phyloP scores from a whole-genome alignment of 2,329 filamentous ascomycete genomes.

The Curvularia lunata region DNA sequence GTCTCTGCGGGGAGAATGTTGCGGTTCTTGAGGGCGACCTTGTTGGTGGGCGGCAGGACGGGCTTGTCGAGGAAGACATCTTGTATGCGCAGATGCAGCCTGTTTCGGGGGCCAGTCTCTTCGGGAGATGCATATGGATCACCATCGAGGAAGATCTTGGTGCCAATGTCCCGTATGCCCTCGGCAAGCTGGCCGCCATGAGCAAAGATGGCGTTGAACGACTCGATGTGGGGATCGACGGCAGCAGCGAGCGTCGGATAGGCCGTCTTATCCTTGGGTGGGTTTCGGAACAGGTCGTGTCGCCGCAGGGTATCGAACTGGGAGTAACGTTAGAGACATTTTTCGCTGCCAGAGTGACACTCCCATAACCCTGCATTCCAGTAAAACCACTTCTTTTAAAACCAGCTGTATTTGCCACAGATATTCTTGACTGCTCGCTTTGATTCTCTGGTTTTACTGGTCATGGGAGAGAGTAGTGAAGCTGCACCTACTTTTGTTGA shows the following conservation, averaged over 20 bases:
- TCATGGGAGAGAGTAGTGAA: too few species aligned
- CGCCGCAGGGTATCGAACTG: conserved; percentile 81
- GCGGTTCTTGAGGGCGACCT: conserved; percentile 76
- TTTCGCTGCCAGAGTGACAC: not conserved
- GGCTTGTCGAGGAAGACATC: conserved; percentile 84
- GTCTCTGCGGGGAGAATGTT: conserved; percentile 92
- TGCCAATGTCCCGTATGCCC: conserved; percentile 86
- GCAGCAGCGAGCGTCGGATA: conserved; percentile 86
- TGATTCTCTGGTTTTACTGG: too few species aligned
- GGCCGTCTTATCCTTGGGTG: conserved; percentile 83
- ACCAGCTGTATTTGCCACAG: too few species aligned
- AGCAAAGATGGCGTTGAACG: conserved; percentile 90
- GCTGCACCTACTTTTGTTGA: conserved; percentile 65
- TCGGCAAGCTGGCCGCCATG: conserved; percentile 75
- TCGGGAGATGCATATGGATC: conserved; percentile 61
- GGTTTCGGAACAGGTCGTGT: conserved; percentile 86
- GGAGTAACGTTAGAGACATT: not conserved
- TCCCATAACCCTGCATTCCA: too few species aligned
- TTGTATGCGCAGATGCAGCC: conserved; percentile 77
- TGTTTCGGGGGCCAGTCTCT: conserved; percentile 70
- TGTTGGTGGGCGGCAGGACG: conserved; percentile 79
- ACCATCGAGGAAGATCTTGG: conserved; percentile 85
- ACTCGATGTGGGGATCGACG: conserved; percentile 91
- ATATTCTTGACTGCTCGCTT: too few species aligned
- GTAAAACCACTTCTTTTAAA: too few species aligned